Conservation (phyloP, 371 early-diverging fungal genomes). For the Mortierella sp. region DNA sequence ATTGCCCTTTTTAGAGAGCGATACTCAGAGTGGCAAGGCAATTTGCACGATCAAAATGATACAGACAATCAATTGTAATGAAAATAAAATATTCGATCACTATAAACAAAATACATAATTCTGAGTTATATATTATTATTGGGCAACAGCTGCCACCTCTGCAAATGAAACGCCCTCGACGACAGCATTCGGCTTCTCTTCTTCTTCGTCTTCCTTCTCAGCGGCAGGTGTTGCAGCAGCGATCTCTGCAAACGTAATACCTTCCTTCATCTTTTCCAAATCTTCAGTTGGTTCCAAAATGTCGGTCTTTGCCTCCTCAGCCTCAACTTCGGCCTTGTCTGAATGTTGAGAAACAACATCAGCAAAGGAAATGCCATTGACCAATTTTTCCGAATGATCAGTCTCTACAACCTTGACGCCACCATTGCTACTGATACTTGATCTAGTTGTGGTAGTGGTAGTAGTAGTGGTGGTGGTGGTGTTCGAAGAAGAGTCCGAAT, state of each 20-base stretch:
- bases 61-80: neutral
- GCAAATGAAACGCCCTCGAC: conserved; percentile 14
- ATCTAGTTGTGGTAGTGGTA: conserved; percentile 9
- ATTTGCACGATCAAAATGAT: neutral
- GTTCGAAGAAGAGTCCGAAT: neutral
- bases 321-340: neutral
- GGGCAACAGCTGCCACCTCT: conserved; percentile 21
- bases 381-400: neutral
- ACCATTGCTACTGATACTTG: conserved; percentile 4
- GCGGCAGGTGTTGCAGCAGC: neutral
- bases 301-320: neutral
- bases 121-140: no score
- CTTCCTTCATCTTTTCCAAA: conserved; percentile 28
- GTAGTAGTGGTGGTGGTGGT: conserved; percentile 6
- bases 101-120: conserved; percentile 1
- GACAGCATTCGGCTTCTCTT: conserved; percentile 6
- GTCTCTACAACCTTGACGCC: neutral
- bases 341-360: neutral
- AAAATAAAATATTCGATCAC: neutral
- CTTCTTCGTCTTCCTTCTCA: conserved; percentile 8
- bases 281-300: conserved; percentile 24
- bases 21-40: neutral
- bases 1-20: neutral
- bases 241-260: conserved; percentile 36
- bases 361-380: neutral